Conservation (phyloP, 176 grass and related monocot genomes). For the Zizania latifolia region DNA sequence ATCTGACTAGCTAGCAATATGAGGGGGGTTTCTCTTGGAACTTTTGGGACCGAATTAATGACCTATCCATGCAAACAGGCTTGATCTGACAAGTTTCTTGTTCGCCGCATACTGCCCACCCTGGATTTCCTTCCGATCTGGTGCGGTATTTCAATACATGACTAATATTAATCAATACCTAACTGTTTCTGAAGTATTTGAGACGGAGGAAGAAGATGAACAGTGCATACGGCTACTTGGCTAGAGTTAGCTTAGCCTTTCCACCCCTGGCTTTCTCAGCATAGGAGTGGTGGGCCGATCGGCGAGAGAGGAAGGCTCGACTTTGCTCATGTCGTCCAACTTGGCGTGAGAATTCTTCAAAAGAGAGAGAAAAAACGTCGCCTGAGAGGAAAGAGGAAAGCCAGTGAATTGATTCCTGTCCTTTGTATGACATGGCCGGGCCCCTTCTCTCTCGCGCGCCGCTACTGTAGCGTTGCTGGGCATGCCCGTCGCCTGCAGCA, state of each 20-base stretch:
- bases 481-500: background rate
- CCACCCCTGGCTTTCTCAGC: constrained; percentile 26
- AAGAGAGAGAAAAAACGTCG: no score
- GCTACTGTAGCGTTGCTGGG: constrained; percentile 6
- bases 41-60: background rate
- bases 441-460: background rate
- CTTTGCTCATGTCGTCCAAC: constrained; percentile 10
- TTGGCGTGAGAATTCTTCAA: background rate
- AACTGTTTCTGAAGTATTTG: no score
- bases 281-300: constrained; percentile 18
- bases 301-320: constrained; percentile 1
- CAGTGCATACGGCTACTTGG: constrained; percentile 10
- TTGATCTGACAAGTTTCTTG: background rate
- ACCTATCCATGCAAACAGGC: background rate
- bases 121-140: background rate
- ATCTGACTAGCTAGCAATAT: background rate
- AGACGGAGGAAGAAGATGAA: constrained; percentile 38
- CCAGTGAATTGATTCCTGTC: constrained; percentile 34
- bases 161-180: no score
- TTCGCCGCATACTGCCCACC: background rate
- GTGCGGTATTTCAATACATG: no score
- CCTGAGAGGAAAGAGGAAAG: constrained; percentile 49
- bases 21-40: background rate
- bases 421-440: background rate
- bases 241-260: no score